Evolutionary conservation across 2,329 filamentous ascomycete species (phyloP).

Genomic region (Pleomassaria siparia): DNA sequence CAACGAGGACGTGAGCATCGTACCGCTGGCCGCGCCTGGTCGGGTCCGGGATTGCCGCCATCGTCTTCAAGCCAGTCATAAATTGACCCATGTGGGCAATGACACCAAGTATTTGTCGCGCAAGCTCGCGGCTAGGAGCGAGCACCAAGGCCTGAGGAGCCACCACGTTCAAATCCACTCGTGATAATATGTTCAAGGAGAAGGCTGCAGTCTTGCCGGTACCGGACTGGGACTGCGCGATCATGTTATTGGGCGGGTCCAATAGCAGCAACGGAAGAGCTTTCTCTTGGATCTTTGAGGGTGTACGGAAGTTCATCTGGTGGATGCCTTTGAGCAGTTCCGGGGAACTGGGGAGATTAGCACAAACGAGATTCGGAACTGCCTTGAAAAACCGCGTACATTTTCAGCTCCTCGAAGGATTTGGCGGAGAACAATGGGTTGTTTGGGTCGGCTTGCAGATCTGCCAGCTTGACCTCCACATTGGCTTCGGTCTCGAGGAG

Average conservation of each 20-base stretch:
- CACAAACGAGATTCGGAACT: neutral
- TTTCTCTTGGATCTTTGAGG: constrained; percentile 96
- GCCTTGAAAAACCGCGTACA: constrained; percentile 61
- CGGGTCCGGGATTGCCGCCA: constrained; percentile 79
- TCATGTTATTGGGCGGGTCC: constrained; percentile 89
- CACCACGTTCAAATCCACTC: constrained; percentile 72
- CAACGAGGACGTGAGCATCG: constrained; percentile 79
- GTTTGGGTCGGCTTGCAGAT: constrained; percentile 81
- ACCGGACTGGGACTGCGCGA: constrained; percentile 98
- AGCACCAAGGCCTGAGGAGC: constrained; percentile 84
- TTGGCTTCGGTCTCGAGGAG: constrained; percentile 76
- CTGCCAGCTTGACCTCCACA: constrained; percentile 89
- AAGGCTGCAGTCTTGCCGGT: constrained; percentile 98
- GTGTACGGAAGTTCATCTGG: constrained; percentile 88
- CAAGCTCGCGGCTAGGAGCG: constrained; percentile 90
- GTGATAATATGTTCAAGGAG: constrained; percentile 85
- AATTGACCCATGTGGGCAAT: constrained; percentile 82
- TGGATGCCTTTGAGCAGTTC: constrained; percentile 64
- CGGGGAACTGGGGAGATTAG: constrained; percentile 33
- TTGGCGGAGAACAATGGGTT: constrained; percentile 85
- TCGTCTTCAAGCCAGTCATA: constrained; percentile 72
- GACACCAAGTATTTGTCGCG: constrained; percentile 89
- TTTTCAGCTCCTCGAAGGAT: constrained; percentile 79
- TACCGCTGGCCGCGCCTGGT: constrained; percentile 69
- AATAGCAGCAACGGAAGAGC: constrained; percentile 85